Evolutionary conservation across 108 stramenopile species (phyloP).

Genomic region (Stephanodiscus triporus): DNA sequence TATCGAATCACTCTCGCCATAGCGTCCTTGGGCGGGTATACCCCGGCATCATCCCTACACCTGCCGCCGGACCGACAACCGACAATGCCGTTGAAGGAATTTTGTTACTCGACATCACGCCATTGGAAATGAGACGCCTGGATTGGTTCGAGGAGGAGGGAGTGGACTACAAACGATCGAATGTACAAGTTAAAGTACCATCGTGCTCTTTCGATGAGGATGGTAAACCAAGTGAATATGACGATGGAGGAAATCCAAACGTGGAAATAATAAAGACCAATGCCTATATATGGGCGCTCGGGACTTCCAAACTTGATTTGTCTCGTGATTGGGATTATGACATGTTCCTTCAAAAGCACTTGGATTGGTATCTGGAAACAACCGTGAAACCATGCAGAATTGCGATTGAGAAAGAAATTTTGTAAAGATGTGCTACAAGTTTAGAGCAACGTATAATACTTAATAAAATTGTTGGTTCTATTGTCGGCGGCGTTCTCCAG

Average conservation of each 20-base stretch:
- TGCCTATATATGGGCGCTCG: conserved; percentile 59
- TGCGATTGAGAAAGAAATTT: conserved; percentile 6
- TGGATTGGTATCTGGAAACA: conserved; percentile 55
- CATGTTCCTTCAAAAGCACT: conserved; percentile 43
- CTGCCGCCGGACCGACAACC: not conserved
- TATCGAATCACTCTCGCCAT: conserved; percentile 51
- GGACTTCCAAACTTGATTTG: conserved; percentile 40
- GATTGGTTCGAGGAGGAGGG: conserved; percentile 73
- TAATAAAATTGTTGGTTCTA: no score
- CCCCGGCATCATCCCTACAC: conserved; percentile 53
- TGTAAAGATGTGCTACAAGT: not conserved
- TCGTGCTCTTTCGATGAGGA: not conserved
- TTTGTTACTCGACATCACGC: conserved; percentile 23
- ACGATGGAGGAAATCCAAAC: not conserved
- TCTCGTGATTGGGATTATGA: conserved; percentile 55
- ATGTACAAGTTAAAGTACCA: conserved; percentile 39
- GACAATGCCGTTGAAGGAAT: not conserved
- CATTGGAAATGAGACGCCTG: conserved; percentile 51
- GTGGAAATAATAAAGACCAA: conserved; percentile 25
- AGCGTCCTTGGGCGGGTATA: conserved; percentile 61
- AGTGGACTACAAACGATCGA: conserved; percentile 57
- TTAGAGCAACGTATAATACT: no score
- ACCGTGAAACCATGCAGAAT: not conserved
- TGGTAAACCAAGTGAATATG: not conserved
- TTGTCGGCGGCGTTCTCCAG: no score